A percentile compares a stretch with the other conserved stretches of the same genome.
phyloP scores from a whole-genome alignment of 768 basidiomycete species.

The Chalciporus piperatus region DNA sequence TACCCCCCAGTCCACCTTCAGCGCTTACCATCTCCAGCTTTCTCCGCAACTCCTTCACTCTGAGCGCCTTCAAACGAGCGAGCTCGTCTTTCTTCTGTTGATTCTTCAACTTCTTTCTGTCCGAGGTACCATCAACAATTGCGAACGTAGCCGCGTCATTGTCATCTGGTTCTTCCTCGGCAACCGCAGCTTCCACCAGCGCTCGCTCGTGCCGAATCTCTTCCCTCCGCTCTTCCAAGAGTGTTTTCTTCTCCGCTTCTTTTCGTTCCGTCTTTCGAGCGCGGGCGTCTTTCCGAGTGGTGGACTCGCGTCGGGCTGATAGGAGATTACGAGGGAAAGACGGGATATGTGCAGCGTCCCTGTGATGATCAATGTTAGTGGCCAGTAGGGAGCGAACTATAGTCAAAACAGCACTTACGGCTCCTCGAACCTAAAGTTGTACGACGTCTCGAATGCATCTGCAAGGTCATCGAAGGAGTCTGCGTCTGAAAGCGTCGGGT shows the following conservation, averaged over 20 bases:
- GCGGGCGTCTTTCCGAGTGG: constrained; percentile 81
- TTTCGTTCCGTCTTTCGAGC: constrained; percentile 74
- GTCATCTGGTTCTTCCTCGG: constrained; percentile 63
- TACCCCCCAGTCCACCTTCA: constrained; percentile 57
- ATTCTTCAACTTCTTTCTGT: constrained; percentile 29
- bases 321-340: constrained; percentile 75
- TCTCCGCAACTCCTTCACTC: constrained; percentile 74
- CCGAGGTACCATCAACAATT: constrained; percentile 61
- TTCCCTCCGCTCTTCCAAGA: constrained; percentile 81
- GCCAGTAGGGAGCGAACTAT: neutral
- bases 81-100: constrained; percentile 64
- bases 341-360: constrained; percentile 61
- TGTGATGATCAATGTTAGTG: constrained; percentile 26
- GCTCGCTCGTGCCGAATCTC: constrained; percentile 71
- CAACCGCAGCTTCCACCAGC: constrained; percentile 61
- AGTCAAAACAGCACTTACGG: constrained; percentile 52
- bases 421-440: constrained; percentile 98
- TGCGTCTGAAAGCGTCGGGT: constrained; percentile 48
- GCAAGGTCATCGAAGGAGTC: constrained; percentile 87
- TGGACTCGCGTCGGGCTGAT: constrained; percentile 70
- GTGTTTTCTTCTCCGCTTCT: constrained; percentile 55
- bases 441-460: constrained; percentile 91
- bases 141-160: constrained; percentile 33
- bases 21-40: constrained; percentile 71
- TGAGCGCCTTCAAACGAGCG: constrained; percentile 75